Conservation (phyloP, 371 early-diverging fungal genomes). For the Mortierella sp. region DNA sequence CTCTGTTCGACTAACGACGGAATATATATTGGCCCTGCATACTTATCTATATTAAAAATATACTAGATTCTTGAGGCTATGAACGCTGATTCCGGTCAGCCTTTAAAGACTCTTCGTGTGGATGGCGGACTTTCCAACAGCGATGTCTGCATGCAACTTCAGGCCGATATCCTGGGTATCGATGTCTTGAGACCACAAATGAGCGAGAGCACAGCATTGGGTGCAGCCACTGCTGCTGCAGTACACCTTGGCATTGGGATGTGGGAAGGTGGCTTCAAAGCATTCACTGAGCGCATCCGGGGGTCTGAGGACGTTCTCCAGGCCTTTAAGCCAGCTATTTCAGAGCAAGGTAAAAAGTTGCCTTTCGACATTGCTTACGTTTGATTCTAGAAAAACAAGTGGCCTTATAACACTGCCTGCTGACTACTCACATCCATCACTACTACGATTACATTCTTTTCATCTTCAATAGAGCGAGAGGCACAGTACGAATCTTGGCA, state of each 20-base stretch:
- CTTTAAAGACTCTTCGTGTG: conserved; percentile 80
- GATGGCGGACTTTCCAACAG: conserved; percentile 96
- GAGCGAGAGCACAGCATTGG: conserved; percentile 94
- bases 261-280: conserved; percentile 68
- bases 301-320: conserved; percentile 55
- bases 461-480: conserved; percentile 63
- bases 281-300: conserved; percentile 29
- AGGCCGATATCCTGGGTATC: conserved; percentile 89
- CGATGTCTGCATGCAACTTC: conserved; percentile 92
- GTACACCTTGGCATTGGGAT: conserved; percentile 76
- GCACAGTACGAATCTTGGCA: conserved; percentile 83
- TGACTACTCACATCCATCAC: neutral
- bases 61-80: conserved; percentile 87
- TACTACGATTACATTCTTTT: neutral
- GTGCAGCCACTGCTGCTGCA: conserved; percentile 96
- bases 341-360: conserved; percentile 30
- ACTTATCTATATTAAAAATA: neutral
- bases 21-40: neutral
- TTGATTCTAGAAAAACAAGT: neutral
- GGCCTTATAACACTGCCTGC: too few species aligned
- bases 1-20: too few species aligned
- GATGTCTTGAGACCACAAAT: conserved; percentile 89
- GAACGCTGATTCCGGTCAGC: conserved; percentile 77
- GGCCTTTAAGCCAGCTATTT: conserved; percentile 50
- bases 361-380: too few species aligned